These are phyloP conservation scores for Pinus albicaulis DNA, from an alignment of 75 land plant genomes.

Conservation along the genomic window DNA sequence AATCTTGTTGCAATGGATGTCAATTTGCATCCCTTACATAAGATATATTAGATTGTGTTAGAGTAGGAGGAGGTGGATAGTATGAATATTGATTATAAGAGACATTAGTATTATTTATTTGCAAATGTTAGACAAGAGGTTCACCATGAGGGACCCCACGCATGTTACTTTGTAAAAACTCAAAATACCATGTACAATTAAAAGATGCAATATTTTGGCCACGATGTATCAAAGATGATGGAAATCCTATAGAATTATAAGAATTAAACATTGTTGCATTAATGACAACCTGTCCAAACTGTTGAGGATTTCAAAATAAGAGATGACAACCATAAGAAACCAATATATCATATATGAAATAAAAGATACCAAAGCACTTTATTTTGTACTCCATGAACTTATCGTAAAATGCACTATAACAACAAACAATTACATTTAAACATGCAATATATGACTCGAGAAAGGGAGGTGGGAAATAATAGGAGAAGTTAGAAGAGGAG, in stretches of 20 bases:
- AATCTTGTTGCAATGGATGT: slow-evolving; percentile 15
- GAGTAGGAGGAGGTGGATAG: slow-evolving; percentile 24
- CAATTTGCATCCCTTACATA: slow-evolving; percentile 22
- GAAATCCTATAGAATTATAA: slow-evolving; percentile 10
- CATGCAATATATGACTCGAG: slow-evolving; percentile 26
- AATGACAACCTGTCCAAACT: slow-evolving; percentile 18
- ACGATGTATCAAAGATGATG: slow-evolving; percentile 9
- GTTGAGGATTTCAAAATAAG: slow-evolving; percentile 24
- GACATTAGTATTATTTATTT: slow-evolving; percentile 13
- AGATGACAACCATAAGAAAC: neutral
- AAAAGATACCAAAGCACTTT: neutral
- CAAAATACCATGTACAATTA: slow-evolving; percentile 22
- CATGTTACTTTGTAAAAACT: slow-evolving; percentile 3
- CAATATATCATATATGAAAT: neutral
- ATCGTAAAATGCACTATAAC: no score
- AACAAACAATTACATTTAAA: slow-evolving; percentile 23
- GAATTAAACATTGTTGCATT: slow-evolving; percentile 14
- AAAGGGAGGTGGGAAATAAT: slow-evolving; percentile 22
- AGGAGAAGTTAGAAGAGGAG: slow-evolving; percentile 19
- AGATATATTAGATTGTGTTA: slow-evolving; percentile 14
- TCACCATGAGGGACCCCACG: slow-evolving; percentile 3
- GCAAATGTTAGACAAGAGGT: slow-evolving; percentile 35
- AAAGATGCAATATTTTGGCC: slow-evolving; percentile 12
- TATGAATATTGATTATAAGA: slow-evolving; percentile 35
- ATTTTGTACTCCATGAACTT: neutral